Evolutionary conservation across 169 alveolate species (phyloP).

Genomic region (Plasmodium fragile): DNA sequence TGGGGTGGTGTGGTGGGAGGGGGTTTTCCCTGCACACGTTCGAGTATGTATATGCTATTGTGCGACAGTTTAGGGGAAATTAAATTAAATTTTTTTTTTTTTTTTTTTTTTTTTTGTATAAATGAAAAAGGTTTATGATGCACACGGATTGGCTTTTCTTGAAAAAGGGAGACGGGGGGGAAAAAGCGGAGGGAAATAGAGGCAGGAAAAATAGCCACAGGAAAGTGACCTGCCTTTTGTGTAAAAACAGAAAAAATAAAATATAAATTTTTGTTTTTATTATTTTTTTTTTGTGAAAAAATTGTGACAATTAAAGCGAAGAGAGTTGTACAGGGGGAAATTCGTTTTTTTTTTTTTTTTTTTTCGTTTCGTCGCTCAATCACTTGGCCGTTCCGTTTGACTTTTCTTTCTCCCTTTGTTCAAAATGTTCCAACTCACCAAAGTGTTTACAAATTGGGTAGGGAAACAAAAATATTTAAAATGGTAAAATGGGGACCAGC

Average conservation of each 20-base stretch:
- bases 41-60: neutral
- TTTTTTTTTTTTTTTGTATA: neutral
- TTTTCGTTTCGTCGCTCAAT: neutral
- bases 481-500: neutral
- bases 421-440: neutral
- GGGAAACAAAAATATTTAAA: neutral
- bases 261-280: neutral
- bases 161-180: conserved; percentile 12
- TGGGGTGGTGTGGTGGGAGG: neutral
- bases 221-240: neutral
- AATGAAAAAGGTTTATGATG: neutral
- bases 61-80: neutral
- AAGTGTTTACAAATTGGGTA: neutral
- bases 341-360: neutral
- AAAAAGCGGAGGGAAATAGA: neutral
- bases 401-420: neutral
- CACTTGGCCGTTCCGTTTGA: neutral
- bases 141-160: conserved; percentile 5
- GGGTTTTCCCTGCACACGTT: neutral
- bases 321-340: neutral
- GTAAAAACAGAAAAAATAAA: neutral
- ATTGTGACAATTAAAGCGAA: neutral
- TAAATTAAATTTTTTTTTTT: neutral
- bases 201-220: neutral
- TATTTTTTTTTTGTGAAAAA: neutral